Evolutionary conservation across 495 filamentous ascomycete species (phyloP).

Genomic region (Aspergillus sclerotioniger): DNA sequence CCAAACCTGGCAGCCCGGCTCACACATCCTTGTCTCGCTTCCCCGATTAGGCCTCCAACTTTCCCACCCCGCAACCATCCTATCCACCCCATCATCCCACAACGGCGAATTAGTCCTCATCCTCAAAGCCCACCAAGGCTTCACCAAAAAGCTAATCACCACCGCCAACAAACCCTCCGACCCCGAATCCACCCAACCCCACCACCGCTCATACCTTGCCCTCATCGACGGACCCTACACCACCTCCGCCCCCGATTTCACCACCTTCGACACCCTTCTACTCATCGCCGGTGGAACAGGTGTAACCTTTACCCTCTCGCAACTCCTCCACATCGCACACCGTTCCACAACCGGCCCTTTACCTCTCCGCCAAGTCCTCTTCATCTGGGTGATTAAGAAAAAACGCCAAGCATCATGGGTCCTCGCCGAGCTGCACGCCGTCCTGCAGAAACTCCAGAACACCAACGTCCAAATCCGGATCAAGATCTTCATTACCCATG

Average conservation of each 20-base stretch:
- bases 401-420: neutral
- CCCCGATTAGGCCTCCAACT: neutral
- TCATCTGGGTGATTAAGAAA: neutral
- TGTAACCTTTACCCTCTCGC: neutral
- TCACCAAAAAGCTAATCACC: neutral
- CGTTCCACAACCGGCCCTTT: neutral
- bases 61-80: neutral
- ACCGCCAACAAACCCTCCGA: neutral
- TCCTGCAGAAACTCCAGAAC: neutral
- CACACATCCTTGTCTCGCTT: neutral
- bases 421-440: neutral
- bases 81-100: neutral
- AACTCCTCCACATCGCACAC: neutral
- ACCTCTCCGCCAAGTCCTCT: neutral
- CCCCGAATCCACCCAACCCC: neutral
- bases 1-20: neutral
- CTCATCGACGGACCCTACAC: neutral
- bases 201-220: neutral
- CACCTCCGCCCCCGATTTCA: neutral
- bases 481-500: neutral
- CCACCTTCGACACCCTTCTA: neutral
- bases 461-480: neutral
- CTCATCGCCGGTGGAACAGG: neutral
- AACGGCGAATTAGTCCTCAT: neutral
- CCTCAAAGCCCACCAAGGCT: neutral